Conservation (phyloP, 768 basidiomycete genomes). For the Rhizopogon salebrosus region DNA sequence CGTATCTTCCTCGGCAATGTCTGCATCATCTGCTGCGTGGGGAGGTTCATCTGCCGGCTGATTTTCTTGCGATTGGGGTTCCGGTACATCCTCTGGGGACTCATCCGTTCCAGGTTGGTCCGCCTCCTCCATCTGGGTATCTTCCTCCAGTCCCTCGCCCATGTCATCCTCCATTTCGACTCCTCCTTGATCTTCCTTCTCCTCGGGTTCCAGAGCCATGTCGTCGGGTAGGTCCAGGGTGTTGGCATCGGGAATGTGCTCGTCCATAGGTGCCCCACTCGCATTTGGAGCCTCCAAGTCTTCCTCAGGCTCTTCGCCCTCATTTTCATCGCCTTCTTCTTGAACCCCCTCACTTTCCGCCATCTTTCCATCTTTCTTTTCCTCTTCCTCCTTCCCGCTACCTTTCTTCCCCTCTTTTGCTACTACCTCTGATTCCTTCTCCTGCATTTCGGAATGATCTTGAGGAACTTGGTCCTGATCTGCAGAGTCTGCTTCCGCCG, state of each 20-base stretch:
- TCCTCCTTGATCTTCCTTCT: slow-evolving; percentile 24
- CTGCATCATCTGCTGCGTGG: slow-evolving; percentile 16
- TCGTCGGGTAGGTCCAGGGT: slow-evolving; percentile 89
- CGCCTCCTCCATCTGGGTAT: slow-evolving; percentile 26
- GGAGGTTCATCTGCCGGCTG: slow-evolving; percentile 6
- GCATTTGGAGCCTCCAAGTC: slow-evolving; percentile 42
- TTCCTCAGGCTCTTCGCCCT: slow-evolving; percentile 24
- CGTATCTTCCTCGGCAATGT: slow-evolving; percentile 24
- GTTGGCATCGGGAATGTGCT: slow-evolving; percentile 72
- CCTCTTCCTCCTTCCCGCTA: slow-evolving; percentile 29
- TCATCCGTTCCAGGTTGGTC: slow-evolving; percentile 13
- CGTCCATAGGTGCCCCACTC: slow-evolving; percentile 67
- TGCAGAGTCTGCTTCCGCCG: slow-evolving; percentile 45
- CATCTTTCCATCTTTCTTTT: slow-evolving; percentile 22
- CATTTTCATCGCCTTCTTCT: slow-evolving; percentile 22
- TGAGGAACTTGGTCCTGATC: slow-evolving; percentile 53
- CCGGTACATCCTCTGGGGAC: slow-evolving; percentile 20
- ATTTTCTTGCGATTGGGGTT: slow-evolving; percentile 17
- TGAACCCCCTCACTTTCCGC: slow-evolving; percentile 23
- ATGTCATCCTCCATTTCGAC: slow-evolving; percentile 22
- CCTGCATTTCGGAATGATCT: slow-evolving; percentile 49
- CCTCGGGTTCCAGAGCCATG: slow-evolving; percentile 51
- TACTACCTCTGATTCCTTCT: slow-evolving; percentile 58
- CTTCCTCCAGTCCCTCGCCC: slow-evolving; percentile 35
- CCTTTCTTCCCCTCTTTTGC: slow-evolving; percentile 62